These are phyloP conservation scores for Ammopiptanthus mongolicus DNA, from an alignment of 306 rosid genomes.

Conservation along the genomic window DNA sequence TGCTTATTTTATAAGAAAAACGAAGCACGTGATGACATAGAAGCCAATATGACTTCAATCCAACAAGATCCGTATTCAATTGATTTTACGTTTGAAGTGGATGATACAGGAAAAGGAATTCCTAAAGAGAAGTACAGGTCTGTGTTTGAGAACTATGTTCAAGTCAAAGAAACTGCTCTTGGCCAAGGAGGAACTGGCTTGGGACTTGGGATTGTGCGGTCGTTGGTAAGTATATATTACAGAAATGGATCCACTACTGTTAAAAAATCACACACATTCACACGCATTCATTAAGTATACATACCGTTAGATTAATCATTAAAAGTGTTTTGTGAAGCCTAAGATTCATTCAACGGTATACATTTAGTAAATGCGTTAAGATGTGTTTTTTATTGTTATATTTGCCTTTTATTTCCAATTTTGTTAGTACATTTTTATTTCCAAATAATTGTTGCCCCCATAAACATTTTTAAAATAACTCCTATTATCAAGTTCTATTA, in stretches of 20 bases:
- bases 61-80: conserved; percentile 28
- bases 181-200: conserved; percentile 81
- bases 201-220: conserved; percentile 90
- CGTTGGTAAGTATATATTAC: conserved; percentile 62
- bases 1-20: conserved; percentile 36
- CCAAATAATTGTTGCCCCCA: neutral
- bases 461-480: too few species aligned
- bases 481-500: too few species aligned
- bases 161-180: conserved; percentile 56
- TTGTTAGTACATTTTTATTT: too few species aligned
- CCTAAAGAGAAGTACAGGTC: conserved; percentile 60
- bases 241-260: too few species aligned
- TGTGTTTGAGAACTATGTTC: conserved; percentile 75
- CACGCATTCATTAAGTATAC: too few species aligned
- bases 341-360: too few species aligned
- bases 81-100: conserved; percentile 75
- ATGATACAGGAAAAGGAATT: conserved; percentile 88
- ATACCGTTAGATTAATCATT: too few species aligned
- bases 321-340: too few species aligned
- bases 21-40: conserved; percentile 5
- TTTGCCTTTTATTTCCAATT: neutral
- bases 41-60: conserved; percentile 26
- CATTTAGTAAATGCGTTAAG: too few species aligned
- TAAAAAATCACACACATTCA: too few species aligned
- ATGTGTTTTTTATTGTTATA: too few species aligned